phyloP scores from a whole-genome alignment of 2,329 filamentous ascomycete genomes.

The Penicillium hordei region DNA sequence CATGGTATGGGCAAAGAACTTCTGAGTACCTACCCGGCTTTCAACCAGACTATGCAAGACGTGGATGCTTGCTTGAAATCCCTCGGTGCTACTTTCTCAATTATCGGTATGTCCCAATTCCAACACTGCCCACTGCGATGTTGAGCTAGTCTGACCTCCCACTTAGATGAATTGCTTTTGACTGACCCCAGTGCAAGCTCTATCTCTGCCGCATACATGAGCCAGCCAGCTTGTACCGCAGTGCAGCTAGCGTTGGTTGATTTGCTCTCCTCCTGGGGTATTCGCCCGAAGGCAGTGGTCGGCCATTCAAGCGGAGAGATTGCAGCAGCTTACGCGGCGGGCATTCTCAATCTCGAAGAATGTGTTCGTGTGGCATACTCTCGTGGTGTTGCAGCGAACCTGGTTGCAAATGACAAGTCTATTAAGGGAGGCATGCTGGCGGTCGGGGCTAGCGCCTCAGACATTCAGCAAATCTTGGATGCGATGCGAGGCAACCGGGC shows the following conservation, averaged over 20 bases:
- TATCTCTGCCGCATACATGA: slow-evolving; percentile 29
- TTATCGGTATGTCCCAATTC: slow-evolving; percentile 21
- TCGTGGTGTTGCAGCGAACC: slow-evolving; percentile 24
- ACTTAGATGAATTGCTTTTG: slow-evolving; percentile 23
- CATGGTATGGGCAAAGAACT: slow-evolving; percentile 36
- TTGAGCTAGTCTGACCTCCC: not conserved
- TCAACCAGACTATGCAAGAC: slow-evolving; percentile 16
- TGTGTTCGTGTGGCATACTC: slow-evolving; percentile 28
- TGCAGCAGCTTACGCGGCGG: slow-evolving; percentile 34
- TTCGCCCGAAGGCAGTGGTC: slow-evolving; percentile 26
- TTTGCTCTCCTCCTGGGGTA: slow-evolving; percentile 28
- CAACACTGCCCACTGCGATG: too few species aligned
- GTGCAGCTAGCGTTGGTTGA: slow-evolving; percentile 34
- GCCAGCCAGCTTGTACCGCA: slow-evolving; percentile 33
- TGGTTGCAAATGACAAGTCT: slow-evolving; percentile 15
- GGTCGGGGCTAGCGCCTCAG: slow-evolving; percentile 21
- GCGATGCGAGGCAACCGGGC: slow-evolving; percentile 19
- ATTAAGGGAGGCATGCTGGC: slow-evolving; percentile 31
- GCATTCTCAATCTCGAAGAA: slow-evolving; percentile 19
- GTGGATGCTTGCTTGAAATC: slow-evolving; percentile 19
- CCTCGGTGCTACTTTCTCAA: slow-evolving; percentile 23
- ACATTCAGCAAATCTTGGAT: slow-evolving; percentile 21
- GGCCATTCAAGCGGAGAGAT: slow-evolving; percentile 38
- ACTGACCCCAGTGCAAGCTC: slow-evolving; percentile 17
- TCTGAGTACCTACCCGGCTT: slow-evolving; percentile 24